Percentiles rank a stretch among this genome's conserved stretches.
phyloP scores from a whole-genome alignment of 305 asterid genomes.

The Striga hermonthica region DNA sequence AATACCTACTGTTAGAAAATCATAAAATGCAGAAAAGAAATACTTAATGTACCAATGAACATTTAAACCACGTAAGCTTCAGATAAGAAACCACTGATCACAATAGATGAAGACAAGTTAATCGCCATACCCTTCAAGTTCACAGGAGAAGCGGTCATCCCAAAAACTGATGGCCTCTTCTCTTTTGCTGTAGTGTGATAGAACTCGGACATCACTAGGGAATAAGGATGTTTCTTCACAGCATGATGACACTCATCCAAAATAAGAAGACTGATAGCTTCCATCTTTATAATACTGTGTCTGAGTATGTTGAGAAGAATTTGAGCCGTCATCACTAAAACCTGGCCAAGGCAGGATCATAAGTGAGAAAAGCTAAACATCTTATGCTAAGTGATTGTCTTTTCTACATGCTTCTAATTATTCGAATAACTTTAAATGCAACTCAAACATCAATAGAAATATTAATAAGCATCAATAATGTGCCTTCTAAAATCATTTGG shows the following conservation, averaged over 20 bases:
- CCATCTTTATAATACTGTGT: slow-evolving; percentile 97
- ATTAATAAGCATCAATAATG: background rate
- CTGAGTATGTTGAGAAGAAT: slow-evolving; percentile 94
- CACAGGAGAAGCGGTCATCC: slow-evolving; percentile 99
- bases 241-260: slow-evolving; percentile 99
- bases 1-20: slow-evolving; percentile 12
- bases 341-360: slow-evolving; percentile 54
- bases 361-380: slow-evolving; percentile 24
- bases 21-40: slow-evolving; percentile 18
- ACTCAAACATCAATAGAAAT: slow-evolving; percentile 15
- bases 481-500: no score
- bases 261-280: slow-evolving; percentile 83
- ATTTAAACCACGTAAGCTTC: slow-evolving; percentile 15
- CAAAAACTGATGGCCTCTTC: slow-evolving; percentile 94
- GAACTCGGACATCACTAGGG: slow-evolving; percentile 98
- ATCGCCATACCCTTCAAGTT: slow-evolving; percentile 79
- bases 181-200: slow-evolving; percentile 87
- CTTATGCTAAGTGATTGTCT: background rate
- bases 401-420: background rate
- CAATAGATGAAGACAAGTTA: slow-evolving; percentile 16
- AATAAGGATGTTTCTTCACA: slow-evolving; percentile 98
- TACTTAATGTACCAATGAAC: slow-evolving; percentile 1
- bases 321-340: slow-evolving; percentile 99
- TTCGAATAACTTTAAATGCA: slow-evolving; percentile 6
- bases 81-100: slow-evolving; percentile 22